phyloP scores from a whole-genome alignment of 129 eudicot species.

The Flaveria linearis region DNA sequence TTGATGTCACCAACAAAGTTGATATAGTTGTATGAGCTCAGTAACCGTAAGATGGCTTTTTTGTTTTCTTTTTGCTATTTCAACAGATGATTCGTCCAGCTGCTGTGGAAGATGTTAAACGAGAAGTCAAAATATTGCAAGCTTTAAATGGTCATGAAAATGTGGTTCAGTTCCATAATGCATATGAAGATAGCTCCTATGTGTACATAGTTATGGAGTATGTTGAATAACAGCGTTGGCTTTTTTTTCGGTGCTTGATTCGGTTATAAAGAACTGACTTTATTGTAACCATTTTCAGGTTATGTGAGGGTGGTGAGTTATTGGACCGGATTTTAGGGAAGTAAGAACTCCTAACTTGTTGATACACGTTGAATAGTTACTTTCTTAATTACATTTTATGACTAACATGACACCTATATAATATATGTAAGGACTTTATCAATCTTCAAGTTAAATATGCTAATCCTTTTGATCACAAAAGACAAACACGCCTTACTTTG shows the following conservation, averaged over 20 bases:
- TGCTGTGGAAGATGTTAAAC: constrained; percentile 97
- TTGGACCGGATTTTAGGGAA: constrained; percentile 89
- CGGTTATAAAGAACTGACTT: constrained; percentile 11
- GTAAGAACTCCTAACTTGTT: constrained; percentile 51
- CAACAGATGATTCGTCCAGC: constrained; percentile 84
- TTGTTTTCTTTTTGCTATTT: background rate
- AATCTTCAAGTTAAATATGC: constrained; percentile 10
- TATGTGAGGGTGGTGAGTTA: constrained; percentile 97
- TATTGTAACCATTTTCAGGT: constrained; percentile 46
- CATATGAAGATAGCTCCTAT: constrained; percentile 86
- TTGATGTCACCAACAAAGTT: background rate
- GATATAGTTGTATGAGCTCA: constrained; percentile 14
- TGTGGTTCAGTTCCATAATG: constrained; percentile 86
- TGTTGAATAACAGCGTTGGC: constrained; percentile 32
- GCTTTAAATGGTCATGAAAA: constrained; percentile 94
- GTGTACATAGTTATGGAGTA: constrained; percentile 99
- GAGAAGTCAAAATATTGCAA: constrained; percentile 92
- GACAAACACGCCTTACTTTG: background rate
- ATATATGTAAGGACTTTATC: background rate
- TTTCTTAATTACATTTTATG: background rate
- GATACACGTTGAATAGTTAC: constrained; percentile 1
- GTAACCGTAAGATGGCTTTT: background rate
- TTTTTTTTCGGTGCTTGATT: constrained; percentile 1
- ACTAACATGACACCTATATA: background rate
- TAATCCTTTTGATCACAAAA: constrained; percentile 19